Base-by-base conservation (phyloP, 1,284 basidiomycete species). In the Cryptococcus wingfieldii region DNA sequence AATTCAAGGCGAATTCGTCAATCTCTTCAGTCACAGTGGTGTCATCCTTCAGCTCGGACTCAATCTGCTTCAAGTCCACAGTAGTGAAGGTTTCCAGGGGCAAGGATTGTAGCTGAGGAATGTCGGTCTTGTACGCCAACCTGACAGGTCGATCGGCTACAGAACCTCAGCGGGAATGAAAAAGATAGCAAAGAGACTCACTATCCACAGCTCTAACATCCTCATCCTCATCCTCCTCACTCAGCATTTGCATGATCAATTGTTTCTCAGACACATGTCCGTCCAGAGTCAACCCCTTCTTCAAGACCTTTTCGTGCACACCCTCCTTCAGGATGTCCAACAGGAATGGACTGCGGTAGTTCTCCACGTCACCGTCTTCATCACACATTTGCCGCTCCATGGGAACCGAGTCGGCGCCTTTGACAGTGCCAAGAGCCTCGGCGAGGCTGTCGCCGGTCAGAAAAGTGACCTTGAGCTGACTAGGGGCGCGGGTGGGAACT, bases 161-260 rank as follows among this genome's bases (percentile, higher is more conserved):
- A 3, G 12, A 14, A 18, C 31, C 8, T 34, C 27, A 13, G 34
- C 47, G 13, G 8, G 50, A 6, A 14, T 16, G 9, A 4, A 16
- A n/a, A n/a, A 42, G 41, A 12, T 6, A 19, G 13, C 8, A 27
- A n/a, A 16, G 38, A 3, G 9, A 80, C 86, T 66, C 64, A 92
- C 91, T 89, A 60, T 88, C 83, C 58, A 94, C 83, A 42, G 88
- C 84, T 64, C 84, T 84, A 50, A 95, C 84, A 23, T 46, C 18
- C 8, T 25, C 27, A 46, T 28, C 44, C 14, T 25, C 90, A 28
- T 80, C 79, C 66, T 94, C 92, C 19, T 89, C 86, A 62, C 88
- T 87, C 37, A 98, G 81, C 72, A 97, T 89, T 23, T 86, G 85
- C 87, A 98, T 89, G 61, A 98, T 87, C 85, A 97, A 89, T 77